Conservation (phyloP, 2,329 filamentous ascomycete species). For the Cordyceps javanica region DNA sequence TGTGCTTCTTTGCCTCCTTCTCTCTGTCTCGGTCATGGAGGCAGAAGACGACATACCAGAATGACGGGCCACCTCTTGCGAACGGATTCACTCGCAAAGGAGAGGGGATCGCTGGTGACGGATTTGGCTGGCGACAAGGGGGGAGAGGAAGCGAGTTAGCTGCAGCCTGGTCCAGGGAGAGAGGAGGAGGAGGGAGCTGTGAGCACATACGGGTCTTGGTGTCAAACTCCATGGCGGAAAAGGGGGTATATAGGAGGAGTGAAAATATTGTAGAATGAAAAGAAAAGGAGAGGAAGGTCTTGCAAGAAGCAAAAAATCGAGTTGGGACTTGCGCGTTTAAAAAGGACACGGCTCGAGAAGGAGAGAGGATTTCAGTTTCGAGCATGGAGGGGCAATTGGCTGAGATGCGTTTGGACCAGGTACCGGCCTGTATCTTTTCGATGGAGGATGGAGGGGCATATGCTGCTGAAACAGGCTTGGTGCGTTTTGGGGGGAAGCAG, state of each 20-base stretch:
- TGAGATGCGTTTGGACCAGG: conserved; percentile 6
- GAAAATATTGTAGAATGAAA: not conserved
- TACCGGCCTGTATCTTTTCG: not conserved
- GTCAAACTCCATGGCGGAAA: conserved; percentile 60
- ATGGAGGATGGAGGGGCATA: conserved; percentile 11
- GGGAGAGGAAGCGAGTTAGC: not conserved
- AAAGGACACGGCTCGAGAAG: not conserved
- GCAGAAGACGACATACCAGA: conserved; percentile 46
- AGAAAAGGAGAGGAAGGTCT: not conserved
- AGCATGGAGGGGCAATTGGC: conserved; percentile 11
- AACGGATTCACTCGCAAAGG: conserved; percentile 82
- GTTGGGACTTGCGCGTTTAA: conserved; percentile 8
- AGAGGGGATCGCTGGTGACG: conserved; percentile 72
- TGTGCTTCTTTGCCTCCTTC: not conserved
- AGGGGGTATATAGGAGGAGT: not conserved
- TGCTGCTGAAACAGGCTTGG: not conserved
- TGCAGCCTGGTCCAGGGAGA: not conserved
- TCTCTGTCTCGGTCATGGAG: not conserved
- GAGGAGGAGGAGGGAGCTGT: not conserved
- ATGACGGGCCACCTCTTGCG: conserved; percentile 91
- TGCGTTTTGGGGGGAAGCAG: not conserved
- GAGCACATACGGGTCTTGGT: conserved; percentile 61
- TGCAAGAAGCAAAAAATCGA: not conserved
- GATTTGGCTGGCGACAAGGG: conserved; percentile 72
- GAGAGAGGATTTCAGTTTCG: conserved; percentile 8